A percentile compares a stretch with the other conserved stretches of the same genome.
Conservation (phyloP, 345 rosid genomes). For the Xanthoceras sorbifolium region DNA sequence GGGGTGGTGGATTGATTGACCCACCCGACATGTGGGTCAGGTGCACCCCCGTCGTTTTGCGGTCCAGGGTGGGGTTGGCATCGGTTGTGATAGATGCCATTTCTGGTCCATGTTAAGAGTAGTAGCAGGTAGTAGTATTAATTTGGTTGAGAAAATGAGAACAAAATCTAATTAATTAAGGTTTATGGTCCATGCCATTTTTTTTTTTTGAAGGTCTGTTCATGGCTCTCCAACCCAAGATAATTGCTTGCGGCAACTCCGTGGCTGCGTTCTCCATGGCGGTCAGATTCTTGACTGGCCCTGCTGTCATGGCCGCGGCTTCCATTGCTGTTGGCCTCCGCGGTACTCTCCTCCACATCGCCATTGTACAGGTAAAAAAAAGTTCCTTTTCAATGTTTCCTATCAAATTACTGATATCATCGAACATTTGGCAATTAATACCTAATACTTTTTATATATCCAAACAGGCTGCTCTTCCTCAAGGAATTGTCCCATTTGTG, state of each 20-base stretch:
- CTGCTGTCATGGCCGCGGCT: constrained; percentile 93
- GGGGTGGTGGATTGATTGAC: constrained; percentile 10
- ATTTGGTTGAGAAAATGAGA: constrained; percentile 5
- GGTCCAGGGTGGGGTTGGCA: constrained; percentile 30
- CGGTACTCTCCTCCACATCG: constrained; percentile 79
- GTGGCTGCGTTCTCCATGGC: constrained; percentile 88
- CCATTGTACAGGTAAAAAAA: constrained; percentile 83
- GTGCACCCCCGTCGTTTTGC: constrained; percentile 17
- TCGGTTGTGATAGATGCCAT: constrained; percentile 22
- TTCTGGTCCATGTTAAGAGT: constrained; percentile 8
- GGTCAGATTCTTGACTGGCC: constrained; percentile 88
- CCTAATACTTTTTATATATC: neutral
- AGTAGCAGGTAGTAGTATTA: no score
- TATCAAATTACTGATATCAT: no score
- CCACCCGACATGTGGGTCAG: constrained; percentile 45
- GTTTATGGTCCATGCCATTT: neutral
- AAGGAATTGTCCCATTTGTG: constrained; percentile 90
- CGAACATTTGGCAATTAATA: neutral
- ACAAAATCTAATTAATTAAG: neutral
- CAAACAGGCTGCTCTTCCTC: constrained; percentile 82
- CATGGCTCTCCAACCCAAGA: constrained; percentile 99
- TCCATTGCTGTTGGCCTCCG: constrained; percentile 78
- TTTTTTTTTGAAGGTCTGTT: constrained; percentile 61
- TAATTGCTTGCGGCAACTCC: constrained; percentile 93
- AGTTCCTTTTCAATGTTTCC: neutral